Percentiles rank a stretch among this genome's conserved stretches.
phyloP scores from a whole-genome alignment of 2,329 filamentous ascomycete species.

The Kalmusia sp. region DNA sequence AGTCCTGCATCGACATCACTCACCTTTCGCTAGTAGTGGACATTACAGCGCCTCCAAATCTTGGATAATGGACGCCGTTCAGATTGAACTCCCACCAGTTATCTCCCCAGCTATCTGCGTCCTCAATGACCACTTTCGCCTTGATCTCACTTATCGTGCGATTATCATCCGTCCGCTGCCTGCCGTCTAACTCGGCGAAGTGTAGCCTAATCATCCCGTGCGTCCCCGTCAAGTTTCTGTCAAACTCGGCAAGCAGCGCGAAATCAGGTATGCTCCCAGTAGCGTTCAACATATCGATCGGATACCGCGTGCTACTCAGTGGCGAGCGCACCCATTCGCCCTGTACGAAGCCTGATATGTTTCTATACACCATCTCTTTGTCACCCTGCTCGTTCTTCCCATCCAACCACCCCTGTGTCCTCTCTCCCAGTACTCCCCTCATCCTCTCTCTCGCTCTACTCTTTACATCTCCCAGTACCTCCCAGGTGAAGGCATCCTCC shows the following conservation, averaged over 20 bases:
- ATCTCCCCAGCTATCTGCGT: slow-evolving; percentile 68
- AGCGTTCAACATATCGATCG: slow-evolving; percentile 53
- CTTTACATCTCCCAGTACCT: slow-evolving; percentile 71
- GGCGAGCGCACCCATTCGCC: slow-evolving; percentile 75
- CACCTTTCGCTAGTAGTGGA: slow-evolving; percentile 91
- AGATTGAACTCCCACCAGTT: slow-evolving; percentile 81
- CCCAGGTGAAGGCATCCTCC: slow-evolving; percentile 80
- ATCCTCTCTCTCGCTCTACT: slow-evolving; percentile 67
- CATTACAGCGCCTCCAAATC: slow-evolving; percentile 79
- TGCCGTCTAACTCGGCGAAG: slow-evolving; percentile 62
- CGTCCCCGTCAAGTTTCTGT: slow-evolving; percentile 79
- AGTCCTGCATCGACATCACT: slow-evolving; percentile 5
- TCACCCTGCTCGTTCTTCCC: slow-evolving; percentile 45
- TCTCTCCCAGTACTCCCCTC: slow-evolving; percentile 47
- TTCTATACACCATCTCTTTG: slow-evolving; percentile 70
- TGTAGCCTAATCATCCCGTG: slow-evolving; percentile 72
- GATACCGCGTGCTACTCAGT: slow-evolving; percentile 56
- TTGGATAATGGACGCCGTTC: slow-evolving; percentile 85
- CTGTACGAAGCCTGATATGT: slow-evolving; percentile 77
- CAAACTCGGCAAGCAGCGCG: slow-evolving; percentile 73
- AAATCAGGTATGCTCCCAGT: slow-evolving; percentile 68
- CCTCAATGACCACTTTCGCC: slow-evolving; percentile 75
- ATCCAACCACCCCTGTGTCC: slow-evolving; percentile 33
- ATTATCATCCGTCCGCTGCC: slow-evolving; percentile 39
- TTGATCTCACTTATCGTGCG: slow-evolving; percentile 69